Evolutionary conservation across 768 basidiomycete species (phyloP).

Genomic region (Lactarius hatsudake): DNA sequence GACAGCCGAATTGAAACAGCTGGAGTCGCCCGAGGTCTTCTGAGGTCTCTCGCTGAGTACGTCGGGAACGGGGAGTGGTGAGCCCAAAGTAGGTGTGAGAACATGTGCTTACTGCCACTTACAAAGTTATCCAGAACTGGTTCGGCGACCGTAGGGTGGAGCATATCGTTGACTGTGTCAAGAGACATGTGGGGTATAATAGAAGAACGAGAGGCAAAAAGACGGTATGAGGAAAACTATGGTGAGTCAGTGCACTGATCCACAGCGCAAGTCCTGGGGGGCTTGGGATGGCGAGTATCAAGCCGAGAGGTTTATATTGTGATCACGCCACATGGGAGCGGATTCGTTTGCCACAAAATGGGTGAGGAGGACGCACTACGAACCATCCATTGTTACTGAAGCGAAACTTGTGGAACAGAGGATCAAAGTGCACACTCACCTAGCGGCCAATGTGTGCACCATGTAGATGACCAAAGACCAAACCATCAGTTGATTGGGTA

Average conservation of each 20-base stretch:
- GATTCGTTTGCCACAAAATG: conserved; percentile 8
- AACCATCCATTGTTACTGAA: not conserved
- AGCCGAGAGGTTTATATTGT: not conserved
- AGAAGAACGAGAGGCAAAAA: not conserved
- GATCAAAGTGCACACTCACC: not conserved
- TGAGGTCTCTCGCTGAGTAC: not conserved
- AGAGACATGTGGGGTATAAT: not conserved
- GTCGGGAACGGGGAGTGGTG: not conserved
- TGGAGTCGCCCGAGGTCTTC: not conserved
- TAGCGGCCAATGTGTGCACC: not conserved
- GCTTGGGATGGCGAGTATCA: not conserved
- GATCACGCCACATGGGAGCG: not conserved
- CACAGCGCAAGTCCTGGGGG: not conserved
- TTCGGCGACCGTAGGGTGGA: not conserved
- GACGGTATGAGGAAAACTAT: not conserved
- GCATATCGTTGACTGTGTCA: not conserved
- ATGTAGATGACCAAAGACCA: not conserved
- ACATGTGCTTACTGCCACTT: not conserved
- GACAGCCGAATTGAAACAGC: not conserved
- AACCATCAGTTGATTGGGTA: not conserved
- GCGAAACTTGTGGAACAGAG: not conserved
- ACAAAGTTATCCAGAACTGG: conserved; percentile 1
- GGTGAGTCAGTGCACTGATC: not conserved
- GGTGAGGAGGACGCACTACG: not conserved
- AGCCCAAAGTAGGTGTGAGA: not conserved